These are phyloP conservation scores for Phytophthora multivora DNA, from an alignment of 352 stramenopile genomes.

Conservation along the genomic window DNA sequence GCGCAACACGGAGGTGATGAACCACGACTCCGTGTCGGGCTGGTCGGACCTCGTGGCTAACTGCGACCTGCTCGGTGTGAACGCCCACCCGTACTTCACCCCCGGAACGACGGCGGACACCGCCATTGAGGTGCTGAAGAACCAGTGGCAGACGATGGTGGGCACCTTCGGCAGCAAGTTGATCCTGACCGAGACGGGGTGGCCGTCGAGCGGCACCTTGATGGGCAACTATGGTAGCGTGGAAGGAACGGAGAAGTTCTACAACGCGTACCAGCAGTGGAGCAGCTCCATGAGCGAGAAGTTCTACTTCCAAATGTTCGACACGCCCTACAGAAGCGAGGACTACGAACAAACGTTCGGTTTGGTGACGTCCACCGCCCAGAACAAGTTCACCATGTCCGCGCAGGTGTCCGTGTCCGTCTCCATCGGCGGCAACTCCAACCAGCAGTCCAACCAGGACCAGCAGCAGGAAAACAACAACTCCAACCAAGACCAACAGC, in stretches of 20 bases:
- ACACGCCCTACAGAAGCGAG: constrained; percentile 45
- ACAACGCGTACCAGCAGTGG: constrained; percentile 57
- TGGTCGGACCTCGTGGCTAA: constrained; percentile 33
- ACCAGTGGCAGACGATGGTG: constrained; percentile 41
- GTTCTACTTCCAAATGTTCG: constrained; percentile 78
- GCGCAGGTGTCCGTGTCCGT: constrained; percentile 27
- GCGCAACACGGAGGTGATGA: constrained; percentile 53
- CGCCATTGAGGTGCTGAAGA: constrained; percentile 39
- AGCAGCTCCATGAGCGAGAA: constrained; percentile 43
- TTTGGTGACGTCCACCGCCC: constrained; percentile 31
- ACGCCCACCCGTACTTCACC: constrained; percentile 59
- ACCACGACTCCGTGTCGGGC: constrained; percentile 14
- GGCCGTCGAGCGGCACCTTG: constrained; percentile 35
- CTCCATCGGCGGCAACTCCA: constrained; percentile 12
- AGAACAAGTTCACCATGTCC: constrained; percentile 55
- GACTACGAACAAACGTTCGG: constrained; percentile 55
- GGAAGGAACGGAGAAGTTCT: constrained; percentile 42
- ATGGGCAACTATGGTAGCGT: constrained; percentile 36
- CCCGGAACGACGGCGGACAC: constrained; percentile 13
- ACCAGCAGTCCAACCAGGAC: constrained; percentile 3
- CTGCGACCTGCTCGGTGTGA: constrained; percentile 48
- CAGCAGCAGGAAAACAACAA: constrained; percentile 10
- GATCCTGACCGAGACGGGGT: constrained; percentile 50
- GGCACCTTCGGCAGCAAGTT: constrained; percentile 38
- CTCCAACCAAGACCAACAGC: constrained; percentile 3